Percentiles rank a stretch among this genome's conserved stretches.
Conservation (phyloP, 2,329 filamentous ascomycete genomes). For the Nemania sp. region DNA sequence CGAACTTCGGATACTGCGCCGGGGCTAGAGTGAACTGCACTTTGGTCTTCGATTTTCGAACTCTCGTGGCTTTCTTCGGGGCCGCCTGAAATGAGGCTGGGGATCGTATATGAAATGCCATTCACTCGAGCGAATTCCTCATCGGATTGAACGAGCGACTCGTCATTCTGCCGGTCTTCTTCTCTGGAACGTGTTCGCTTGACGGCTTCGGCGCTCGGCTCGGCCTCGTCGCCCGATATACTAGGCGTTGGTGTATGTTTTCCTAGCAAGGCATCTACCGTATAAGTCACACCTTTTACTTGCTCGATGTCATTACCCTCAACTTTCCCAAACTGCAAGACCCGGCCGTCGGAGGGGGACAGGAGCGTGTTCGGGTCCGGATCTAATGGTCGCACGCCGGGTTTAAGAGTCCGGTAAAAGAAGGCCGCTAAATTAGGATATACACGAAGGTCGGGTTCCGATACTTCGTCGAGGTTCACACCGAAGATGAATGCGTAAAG, state of each 20-base stretch:
- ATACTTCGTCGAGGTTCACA: slow-evolving; percentile 85
- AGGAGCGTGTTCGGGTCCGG: slow-evolving; percentile 77
- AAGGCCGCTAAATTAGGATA: slow-evolving; percentile 95
- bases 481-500: slow-evolving; percentile 90
- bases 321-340: slow-evolving; percentile 91
- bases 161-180: slow-evolving; percentile 49
- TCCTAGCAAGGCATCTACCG: slow-evolving; percentile 87
- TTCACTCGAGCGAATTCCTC: slow-evolving; percentile 95
- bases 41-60: slow-evolving; percentile 69
- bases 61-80: slow-evolving; percentile 47
- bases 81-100: slow-evolving; percentile 80
- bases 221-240: slow-evolving; percentile 48
- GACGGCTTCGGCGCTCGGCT: slow-evolving; percentile 29
- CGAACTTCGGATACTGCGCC: slow-evolving; percentile 81
- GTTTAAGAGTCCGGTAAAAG: slow-evolving; percentile 94
- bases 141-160: slow-evolving; percentile 74
- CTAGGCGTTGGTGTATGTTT: slow-evolving; percentile 60
- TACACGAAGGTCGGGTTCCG: slow-evolving; percentile 82
- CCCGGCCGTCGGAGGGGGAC: slow-evolving; percentile 85
- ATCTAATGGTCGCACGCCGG: slow-evolving; percentile 82
- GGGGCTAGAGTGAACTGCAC: slow-evolving; percentile 62
- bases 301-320: slow-evolving; percentile 95
- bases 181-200: slow-evolving; percentile 33
- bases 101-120: slow-evolving; percentile 92
- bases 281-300: slow-evolving; percentile 98